Evolutionary conservation across 805 yeast genomes (phyloP).

Genomic region (Metschnikowia continentalis): DNA sequence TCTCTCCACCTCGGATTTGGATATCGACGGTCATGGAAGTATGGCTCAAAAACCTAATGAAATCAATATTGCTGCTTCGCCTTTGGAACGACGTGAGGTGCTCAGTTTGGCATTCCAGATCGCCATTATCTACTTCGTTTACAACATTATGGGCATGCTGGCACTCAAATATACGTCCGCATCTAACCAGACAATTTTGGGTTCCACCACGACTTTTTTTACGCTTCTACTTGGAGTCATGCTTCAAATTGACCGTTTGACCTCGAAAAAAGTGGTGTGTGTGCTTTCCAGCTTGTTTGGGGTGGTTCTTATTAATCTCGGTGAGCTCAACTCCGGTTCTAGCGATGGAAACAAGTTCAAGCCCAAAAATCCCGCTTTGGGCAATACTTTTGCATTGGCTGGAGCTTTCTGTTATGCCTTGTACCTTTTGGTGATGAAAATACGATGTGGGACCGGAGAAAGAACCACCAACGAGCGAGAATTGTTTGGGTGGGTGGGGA

Average conservation of each 20-base stretch:
- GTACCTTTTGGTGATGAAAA: constrained; percentile 41
- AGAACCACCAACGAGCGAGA: constrained; percentile 43
- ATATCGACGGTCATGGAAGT: constrained; percentile 1
- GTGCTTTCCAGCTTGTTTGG: constrained; percentile 45
- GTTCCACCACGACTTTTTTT: constrained; percentile 50
- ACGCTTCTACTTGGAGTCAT: constrained; percentile 43
- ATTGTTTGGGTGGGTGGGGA: constrained; percentile 46
- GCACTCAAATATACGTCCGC: constrained; percentile 49
- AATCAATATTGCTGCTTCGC: constrained; percentile 1
- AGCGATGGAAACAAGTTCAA: constrained; percentile 20
- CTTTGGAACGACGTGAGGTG: constrained; percentile 29
- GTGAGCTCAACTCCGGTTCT: constrained; percentile 5
- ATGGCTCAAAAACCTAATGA: no score
- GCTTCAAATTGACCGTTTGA: constrained; percentile 39
- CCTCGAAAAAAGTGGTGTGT: constrained; percentile 39
- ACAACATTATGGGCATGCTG: constrained; percentile 38
- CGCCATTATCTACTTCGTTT: constrained; percentile 38
- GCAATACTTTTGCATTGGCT: constrained; percentile 41
- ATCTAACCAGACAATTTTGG: constrained; percentile 48
- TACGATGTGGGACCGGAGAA: constrained; percentile 42
- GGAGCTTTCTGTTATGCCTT: constrained; percentile 48
- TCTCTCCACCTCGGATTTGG: constrained; percentile 13
- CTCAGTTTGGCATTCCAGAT: constrained; percentile 35
- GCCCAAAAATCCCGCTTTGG: constrained; percentile 39
- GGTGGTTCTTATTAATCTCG: constrained; percentile 40